Conservation (phyloP, 2,329 filamentous ascomycete genomes). For the Aspergillus quadrilineatus region DNA sequence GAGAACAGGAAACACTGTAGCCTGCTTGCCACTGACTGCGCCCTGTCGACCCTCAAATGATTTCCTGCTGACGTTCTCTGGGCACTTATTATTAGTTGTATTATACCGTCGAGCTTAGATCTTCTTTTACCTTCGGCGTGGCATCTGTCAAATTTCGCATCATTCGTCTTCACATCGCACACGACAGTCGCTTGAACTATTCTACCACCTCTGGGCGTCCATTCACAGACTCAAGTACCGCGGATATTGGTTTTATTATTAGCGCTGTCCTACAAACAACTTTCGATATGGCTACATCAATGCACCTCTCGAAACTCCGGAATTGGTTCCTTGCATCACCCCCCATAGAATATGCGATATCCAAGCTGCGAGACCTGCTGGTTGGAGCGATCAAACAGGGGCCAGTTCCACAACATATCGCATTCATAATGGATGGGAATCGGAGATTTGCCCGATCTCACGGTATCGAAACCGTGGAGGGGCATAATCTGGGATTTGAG, state of each 20-base stretch:
- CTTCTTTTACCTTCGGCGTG: slow-evolving; percentile 8
- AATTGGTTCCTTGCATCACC: slow-evolving; percentile 84
- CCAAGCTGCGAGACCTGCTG: slow-evolving; percentile 74
- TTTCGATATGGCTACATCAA: slow-evolving; percentile 47
- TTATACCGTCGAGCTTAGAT: slow-evolving; percentile 9
- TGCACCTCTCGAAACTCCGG: slow-evolving; percentile 61
- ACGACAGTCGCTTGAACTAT: not conserved
- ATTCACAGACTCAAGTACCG: not conserved
- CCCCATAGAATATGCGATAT: slow-evolving; percentile 85
- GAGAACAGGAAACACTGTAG: slow-evolving; percentile 27
- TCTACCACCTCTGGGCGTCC: not conserved
- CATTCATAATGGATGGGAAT: slow-evolving; percentile 99
- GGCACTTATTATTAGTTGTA: slow-evolving; percentile 1
- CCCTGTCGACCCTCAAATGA: slow-evolving; percentile 8
- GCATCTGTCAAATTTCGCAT: slow-evolving; percentile 2
- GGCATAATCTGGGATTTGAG: slow-evolving; percentile 93
- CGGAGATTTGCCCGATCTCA: slow-evolving; percentile 84
- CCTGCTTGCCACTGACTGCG: slow-evolving; percentile 28
- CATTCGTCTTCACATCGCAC: not conserved
- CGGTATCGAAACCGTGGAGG: slow-evolving; percentile 94
- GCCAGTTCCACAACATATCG: slow-evolving; percentile 88
- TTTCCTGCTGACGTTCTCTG: slow-evolving; percentile 11
- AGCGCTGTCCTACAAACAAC: slow-evolving; percentile 3
- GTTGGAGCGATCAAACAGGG: slow-evolving; percentile 88
- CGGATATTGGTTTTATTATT: not conserved